Conservation (phyloP, 441 rosid species). For the Daphne laureola region DNA sequence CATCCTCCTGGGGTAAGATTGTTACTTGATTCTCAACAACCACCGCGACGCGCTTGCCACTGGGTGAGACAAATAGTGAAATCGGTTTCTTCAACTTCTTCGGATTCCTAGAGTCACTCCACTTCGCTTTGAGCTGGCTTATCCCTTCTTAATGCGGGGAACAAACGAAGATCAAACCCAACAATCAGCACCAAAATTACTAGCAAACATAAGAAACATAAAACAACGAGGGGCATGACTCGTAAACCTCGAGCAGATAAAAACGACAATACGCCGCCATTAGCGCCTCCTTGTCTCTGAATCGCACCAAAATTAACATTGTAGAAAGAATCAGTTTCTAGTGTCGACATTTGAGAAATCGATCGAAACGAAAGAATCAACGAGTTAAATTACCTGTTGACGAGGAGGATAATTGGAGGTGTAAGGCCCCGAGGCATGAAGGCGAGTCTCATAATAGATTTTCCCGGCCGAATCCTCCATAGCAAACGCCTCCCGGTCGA, state of each 20-base stretch:
- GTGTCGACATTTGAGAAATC: neutral
- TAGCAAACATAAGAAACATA: slow-evolving; percentile 8
- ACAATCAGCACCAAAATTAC: slow-evolving; percentile 3
- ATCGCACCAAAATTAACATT: slow-evolving; percentile 6
- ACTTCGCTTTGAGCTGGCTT: slow-evolving; percentile 60
- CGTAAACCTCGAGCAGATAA: slow-evolving; percentile 40
- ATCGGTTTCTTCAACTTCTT: slow-evolving; percentile 34
- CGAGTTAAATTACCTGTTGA: slow-evolving; percentile 30
- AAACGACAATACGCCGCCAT: slow-evolving; percentile 45
- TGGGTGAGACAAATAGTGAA: slow-evolving; percentile 65
- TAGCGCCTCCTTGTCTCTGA: slow-evolving; percentile 40
- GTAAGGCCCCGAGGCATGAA: slow-evolving; percentile 58
- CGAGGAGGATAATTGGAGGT: slow-evolving; percentile 67
- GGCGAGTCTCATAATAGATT: slow-evolving; percentile 62
- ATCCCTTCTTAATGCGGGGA: slow-evolving; percentile 39
- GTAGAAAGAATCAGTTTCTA: slow-evolving; percentile 4
- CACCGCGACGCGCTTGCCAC: slow-evolving; percentile 78
- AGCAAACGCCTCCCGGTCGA: slow-evolving; percentile 9
- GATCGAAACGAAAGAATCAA: neutral
- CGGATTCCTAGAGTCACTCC: slow-evolving; percentile 47
- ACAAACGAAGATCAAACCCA: neutral
- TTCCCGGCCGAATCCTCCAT: slow-evolving; percentile 27
- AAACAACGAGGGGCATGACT: slow-evolving; percentile 6
- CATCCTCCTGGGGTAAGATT: slow-evolving; percentile 61
- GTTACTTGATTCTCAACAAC: slow-evolving; percentile 72